Conservation (phyloP, 805 yeast genomes). For the Yarrowia alimentaria region DNA sequence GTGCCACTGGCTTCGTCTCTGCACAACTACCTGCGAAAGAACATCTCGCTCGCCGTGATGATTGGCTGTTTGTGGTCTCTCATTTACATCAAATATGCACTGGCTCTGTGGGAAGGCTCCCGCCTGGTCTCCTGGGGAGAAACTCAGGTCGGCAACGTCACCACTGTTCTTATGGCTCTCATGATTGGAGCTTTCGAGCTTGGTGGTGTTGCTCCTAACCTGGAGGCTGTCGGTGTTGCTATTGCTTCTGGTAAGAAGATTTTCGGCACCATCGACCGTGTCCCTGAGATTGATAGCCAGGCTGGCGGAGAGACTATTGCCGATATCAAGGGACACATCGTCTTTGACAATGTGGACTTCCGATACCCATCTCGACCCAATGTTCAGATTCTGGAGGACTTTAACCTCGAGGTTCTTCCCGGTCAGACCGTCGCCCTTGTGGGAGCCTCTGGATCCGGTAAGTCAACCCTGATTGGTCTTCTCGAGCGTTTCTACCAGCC, state of each 20-base stretch:
- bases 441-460: constrained; percentile 96
- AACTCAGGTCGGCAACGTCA: constrained; percentile 39
- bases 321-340: constrained; percentile 59
- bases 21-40: constrained; percentile 35
- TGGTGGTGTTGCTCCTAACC: constrained; percentile 45
- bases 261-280: constrained; percentile 46
- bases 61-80: constrained; percentile 42
- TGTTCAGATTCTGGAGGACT: constrained; percentile 75
- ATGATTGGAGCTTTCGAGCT: constrained; percentile 46
- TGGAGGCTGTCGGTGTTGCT: constrained; percentile 42
- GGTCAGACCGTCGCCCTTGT: constrained; percentile 92
- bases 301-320: constrained; percentile 35
- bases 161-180: constrained; percentile 43
- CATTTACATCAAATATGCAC: constrained; percentile 42
- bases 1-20: constrained; percentile 35
- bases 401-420: constrained; percentile 74
- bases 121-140: constrained; percentile 41
- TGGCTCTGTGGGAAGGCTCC: constrained; percentile 47
- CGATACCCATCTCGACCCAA: constrained; percentile 79
- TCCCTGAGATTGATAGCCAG: constrained; percentile 43
- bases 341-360: constrained; percentile 79
- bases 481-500: constrained; percentile 89
- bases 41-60: constrained; percentile 39
- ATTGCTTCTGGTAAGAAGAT: constrained; percentile 44
- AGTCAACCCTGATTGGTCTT: constrained; percentile 81